Base-by-base conservation (phyloP, 768 basidiomycete genomes). In the Guyanaporus albipodus region DNA sequence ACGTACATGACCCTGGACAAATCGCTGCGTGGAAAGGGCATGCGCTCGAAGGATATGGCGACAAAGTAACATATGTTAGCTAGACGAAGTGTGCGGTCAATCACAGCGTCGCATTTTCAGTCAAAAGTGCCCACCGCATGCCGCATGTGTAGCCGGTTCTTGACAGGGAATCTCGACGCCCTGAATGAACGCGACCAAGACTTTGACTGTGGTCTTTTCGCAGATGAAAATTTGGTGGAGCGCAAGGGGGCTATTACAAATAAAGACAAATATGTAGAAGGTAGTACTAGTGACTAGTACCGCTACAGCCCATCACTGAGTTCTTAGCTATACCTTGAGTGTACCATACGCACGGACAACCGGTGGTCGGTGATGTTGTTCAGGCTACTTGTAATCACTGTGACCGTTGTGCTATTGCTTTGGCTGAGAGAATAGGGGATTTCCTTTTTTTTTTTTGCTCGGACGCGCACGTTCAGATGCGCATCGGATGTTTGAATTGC, bases 61-160 rank as follows among this genome's bases (percentile, higher is more conserved):
- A 75, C 83, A 82, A 79, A 80, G 73, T 70, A 75, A 83, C 83
- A 85, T 85, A 82, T 78, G 81, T 85, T 74, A 85, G 70, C 83
- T 79, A 52, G n/a, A 55, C 38, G 24, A 36, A 49, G 26, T 21
- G 24, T 17, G 15, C 14, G 22, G 36, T 60, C 31, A 48, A 14
- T 12, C 34, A 11, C 0, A 2, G 9, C n/a, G 9, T 27, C 18
- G 12, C 11, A 38, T 45, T 8, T 38, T 14, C n/a, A 10, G 24
- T 22, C 22, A 12, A 36, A 18, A 6, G n/a, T 35, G 27, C 77
- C 52, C 57, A 79, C 82, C 76, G 69, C 82, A 83, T 83, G 61
- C 75, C 81, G 76, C 72, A 68, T 68, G 55, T 48, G 51, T 57
- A 56, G 44, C 42, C 53, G 27, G 56, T 52, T 54, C 54, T 54